Evolutionary conservation across 257 asterid species (phyloP), one percentile per base, ranked within the genome.

Genomic region (Forsythia suspensa): DNA sequence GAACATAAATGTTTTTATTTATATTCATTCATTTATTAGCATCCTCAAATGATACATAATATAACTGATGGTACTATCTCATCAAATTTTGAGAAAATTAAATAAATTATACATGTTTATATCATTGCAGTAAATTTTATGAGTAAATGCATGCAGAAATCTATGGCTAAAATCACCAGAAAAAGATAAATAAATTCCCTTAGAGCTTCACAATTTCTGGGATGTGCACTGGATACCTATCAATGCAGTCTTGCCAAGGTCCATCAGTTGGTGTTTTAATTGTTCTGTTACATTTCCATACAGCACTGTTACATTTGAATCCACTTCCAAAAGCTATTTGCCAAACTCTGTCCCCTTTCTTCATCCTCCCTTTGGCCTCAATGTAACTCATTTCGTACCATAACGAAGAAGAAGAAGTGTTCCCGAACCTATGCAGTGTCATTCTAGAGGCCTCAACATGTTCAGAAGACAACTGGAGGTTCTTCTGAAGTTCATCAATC

Each of bases 401-500:
- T 34, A 90, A 72, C 11, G 94, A 90, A 0, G 94, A 90, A 2
- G 92, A 90, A 15, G 94, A 90, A 12, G 91, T 89, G 20, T 89
- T 89, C 3, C 90, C 90, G 57, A 89, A 85, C 2, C 91, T 75
- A 74, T 89, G 93, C 36, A 89, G 82, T 11, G 90, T 82, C 93
- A 89, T 89, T 24, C 93, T 57, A 2, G 90, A 89, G 1, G 90
- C 91, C 84, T 87, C 91, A 63, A 89, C 91, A 76, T 87, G 93
- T 68, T 87, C 89, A 24, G 88, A 82, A 13, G 90, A 86, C 16
- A 89, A 81, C 67, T 83, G 80, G 6, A 89, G 83, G 70, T 79
- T 89, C 83, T 89, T 89, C 86, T 89, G 93, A 34, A 89, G 91
- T 82, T 89, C 93, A 71, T 87, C 93, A 71, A 89, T 87, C 72